Percentiles rank a stretch among this genome's conserved stretches.
Conservation (phyloP, 1,139 yeast genomes). For the Geotrichum restrictum region DNA sequence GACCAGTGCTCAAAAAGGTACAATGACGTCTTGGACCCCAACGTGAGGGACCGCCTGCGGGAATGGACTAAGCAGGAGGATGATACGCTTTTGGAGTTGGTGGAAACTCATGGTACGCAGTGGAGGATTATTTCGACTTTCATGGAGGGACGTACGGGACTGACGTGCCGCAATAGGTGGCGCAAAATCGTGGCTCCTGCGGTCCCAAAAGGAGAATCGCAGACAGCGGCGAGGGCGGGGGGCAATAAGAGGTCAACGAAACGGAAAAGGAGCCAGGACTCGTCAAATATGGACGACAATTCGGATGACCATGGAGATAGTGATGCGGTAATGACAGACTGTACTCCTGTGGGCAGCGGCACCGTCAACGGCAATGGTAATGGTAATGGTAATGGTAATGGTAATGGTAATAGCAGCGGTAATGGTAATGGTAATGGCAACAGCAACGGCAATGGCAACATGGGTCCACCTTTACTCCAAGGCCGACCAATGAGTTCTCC, state of each 20-base stretch:
- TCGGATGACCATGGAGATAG: background rate
- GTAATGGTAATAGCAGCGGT: too few species aligned
- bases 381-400: too few species aligned
- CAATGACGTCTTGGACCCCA: constrained; percentile 83
- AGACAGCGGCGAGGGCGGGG: constrained; percentile 23
- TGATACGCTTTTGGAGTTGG: constrained; percentile 57
- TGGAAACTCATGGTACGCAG: constrained; percentile 74
- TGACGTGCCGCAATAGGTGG: constrained; percentile 92
- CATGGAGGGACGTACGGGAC: constrained; percentile 76
- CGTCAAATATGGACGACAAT: background rate
- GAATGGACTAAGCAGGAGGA: constrained; percentile 84
- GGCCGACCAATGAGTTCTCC: background rate
- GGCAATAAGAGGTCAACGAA: constrained; percentile 8
- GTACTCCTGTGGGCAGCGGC: background rate
- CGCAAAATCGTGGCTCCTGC: constrained; percentile 76
- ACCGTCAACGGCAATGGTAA: too few species aligned
- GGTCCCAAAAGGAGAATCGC: constrained; percentile 40
- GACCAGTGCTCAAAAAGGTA: constrained; percentile 94
- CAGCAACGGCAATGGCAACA: too few species aligned
- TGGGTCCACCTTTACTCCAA: constrained; percentile 4
- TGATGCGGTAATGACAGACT: constrained; percentile 13
- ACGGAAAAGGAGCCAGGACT: constrained; percentile 25
- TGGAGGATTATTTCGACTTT: constrained; percentile 79
- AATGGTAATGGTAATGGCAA: too few species aligned
- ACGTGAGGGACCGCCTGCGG: constrained; percentile 67